phyloP scores from a whole-genome alignment of 2,329 filamentous ascomycete genomes.

The Lecanicillium sp. region DNA sequence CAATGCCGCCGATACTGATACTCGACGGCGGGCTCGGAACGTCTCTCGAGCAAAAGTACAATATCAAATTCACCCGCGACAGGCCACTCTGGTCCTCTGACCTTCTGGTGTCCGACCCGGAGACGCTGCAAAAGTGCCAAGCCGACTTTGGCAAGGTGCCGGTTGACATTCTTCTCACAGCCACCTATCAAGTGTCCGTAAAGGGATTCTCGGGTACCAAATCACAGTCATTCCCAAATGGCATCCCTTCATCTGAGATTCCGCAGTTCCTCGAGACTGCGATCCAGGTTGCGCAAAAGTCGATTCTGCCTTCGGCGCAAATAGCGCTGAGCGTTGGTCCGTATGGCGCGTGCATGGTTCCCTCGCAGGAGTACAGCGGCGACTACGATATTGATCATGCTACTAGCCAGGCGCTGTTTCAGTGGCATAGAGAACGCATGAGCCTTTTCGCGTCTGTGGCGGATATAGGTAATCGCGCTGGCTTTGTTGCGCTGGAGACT shows the following conservation, averaged over 20 bases:
- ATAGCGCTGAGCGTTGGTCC: constrained; percentile 56
- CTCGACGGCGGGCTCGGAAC: constrained; percentile 63
- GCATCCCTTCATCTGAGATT: constrained; percentile 31
- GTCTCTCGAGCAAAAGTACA: constrained; percentile 51
- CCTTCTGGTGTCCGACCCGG: constrained; percentile 46
- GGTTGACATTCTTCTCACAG: constrained; percentile 56
- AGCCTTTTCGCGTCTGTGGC: constrained; percentile 36
- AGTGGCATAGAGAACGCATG: constrained; percentile 51
- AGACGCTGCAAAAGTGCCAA: constrained; percentile 47
- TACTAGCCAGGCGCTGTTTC: constrained; percentile 32
- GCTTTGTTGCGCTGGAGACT: constrained; percentile 57
- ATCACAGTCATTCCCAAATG: constrained; percentile 30
- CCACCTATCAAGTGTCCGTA: constrained; percentile 57
- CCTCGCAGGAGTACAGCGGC: constrained; percentile 57
- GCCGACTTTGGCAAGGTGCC: constrained; percentile 45
- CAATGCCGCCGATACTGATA: constrained; percentile 32
- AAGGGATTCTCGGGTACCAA: constrained; percentile 46
- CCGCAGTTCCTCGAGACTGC: constrained; percentile 34
- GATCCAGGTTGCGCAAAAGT: constrained; percentile 31
- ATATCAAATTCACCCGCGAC: constrained; percentile 38
- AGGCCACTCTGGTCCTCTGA: constrained; percentile 62
- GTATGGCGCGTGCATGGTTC: constrained; percentile 59
- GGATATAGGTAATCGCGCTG: constrained; percentile 30
- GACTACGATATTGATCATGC: constrained; percentile 44
- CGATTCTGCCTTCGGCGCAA: constrained; percentile 17